Evolutionary conservation across 2,329 filamentous ascomycete genomes (phyloP).

Genomic region (Setomelanomma holmii): DNA sequence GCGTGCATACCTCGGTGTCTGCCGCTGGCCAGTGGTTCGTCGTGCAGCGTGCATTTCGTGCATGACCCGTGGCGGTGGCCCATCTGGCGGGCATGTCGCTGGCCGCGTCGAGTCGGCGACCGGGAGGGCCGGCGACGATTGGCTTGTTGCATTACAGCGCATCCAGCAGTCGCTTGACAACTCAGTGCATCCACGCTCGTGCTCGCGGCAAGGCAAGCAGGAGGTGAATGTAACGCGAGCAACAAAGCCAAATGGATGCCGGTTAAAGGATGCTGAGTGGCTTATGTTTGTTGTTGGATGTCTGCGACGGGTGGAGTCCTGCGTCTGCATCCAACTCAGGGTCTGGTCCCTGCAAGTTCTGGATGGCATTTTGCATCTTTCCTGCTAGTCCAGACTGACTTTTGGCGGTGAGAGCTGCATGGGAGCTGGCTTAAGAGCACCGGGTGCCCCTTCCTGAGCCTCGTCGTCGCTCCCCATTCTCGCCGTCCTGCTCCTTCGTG

Average conservation of each 20-base stretch:
- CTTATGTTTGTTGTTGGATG: not conserved
- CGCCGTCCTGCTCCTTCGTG: slow-evolving; percentile 11
- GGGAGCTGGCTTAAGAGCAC: not conserved
- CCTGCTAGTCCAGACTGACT: not conserved
- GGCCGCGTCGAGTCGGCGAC: slow-evolving; percentile 7
- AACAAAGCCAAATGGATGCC: not conserved
- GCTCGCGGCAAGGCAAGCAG: not conserved
- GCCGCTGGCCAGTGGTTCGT: slow-evolving; percentile 2
- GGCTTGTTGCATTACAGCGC: slow-evolving; percentile 15
- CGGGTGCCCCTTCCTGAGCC: not conserved
- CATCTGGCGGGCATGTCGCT: slow-evolving; percentile 1
- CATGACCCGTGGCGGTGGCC: slow-evolving; percentile 2
- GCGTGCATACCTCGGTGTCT: slow-evolving; percentile 1
- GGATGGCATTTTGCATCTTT: not conserved
- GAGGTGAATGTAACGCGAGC: not conserved
- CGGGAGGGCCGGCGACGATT: slow-evolving; percentile 5
- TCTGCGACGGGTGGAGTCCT: not conserved
- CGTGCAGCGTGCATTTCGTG: slow-evolving; percentile 4
- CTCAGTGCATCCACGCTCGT: slow-evolving; percentile 8
- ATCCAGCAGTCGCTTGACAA: slow-evolving; percentile 17
- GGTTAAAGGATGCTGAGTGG: not conserved
- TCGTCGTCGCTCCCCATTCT: slow-evolving; percentile 1
- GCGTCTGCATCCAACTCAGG: not conserved
- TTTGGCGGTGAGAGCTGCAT: not conserved
- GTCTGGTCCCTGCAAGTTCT: not conserved